These are phyloP conservation scores for Aureobasidium sp. DNA, from an alignment of 2,329 filamentous ascomycete genomes.

Conservation along the genomic window DNA sequence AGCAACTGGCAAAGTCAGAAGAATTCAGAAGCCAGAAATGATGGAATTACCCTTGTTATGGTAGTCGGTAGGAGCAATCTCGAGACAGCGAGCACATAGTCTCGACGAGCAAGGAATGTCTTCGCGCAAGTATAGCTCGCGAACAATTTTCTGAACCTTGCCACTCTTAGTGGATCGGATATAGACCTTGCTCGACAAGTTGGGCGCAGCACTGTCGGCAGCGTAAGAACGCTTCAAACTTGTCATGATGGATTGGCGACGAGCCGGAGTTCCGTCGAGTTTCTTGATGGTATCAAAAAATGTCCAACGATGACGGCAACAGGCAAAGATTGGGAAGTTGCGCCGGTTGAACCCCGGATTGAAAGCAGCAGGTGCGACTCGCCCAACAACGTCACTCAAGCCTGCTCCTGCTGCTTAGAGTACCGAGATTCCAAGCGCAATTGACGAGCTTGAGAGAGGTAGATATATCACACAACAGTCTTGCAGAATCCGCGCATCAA, in stretches of 20 bases:
- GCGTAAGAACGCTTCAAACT: conserved; percentile 52
- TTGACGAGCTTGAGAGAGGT: background rate
- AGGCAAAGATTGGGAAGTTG: conserved; percentile 7
- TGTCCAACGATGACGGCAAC: conserved; percentile 8
- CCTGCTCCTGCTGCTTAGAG: background rate
- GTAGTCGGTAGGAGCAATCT: conserved; percentile 67
- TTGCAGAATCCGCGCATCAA: background rate
- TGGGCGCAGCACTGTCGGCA: conserved; percentile 52
- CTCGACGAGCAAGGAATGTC: conserved; percentile 96
- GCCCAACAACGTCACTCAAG: conserved; percentile 10
- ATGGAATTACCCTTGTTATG: conserved; percentile 59
- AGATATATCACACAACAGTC: background rate
- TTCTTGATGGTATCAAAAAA: background rate
- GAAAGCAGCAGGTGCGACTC: background rate
- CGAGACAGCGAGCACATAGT: conserved; percentile 69
- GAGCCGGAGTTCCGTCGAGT: background rate
- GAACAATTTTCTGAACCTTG: conserved; percentile 97
- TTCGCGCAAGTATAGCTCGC: conserved; percentile 89
- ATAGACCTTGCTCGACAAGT: conserved; percentile 91
- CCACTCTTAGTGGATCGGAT: conserved; percentile 90
- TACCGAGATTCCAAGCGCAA: background rate
- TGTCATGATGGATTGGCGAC: conserved; percentile 40
- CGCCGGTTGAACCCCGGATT: conserved; percentile 1
- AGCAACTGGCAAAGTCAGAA: conserved; percentile 38
- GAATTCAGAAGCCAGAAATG: background rate